phyloP scores from a whole-genome alignment of 768 basidiomycete genomes.

The Pisolithus marmoratus region DNA sequence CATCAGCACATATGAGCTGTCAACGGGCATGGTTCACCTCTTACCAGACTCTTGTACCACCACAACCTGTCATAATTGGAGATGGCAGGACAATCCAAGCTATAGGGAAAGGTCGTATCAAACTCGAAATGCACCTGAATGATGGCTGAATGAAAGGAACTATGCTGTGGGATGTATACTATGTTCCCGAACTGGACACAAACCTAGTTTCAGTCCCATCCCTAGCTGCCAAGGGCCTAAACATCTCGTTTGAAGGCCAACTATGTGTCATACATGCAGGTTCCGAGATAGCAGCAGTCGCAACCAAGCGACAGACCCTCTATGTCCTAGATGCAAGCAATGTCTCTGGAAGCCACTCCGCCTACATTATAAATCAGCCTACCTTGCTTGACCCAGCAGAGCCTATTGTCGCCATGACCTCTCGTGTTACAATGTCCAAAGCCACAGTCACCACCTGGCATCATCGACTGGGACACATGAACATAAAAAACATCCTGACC shows the following conservation, averaged over 20 bases:
- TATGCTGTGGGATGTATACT: slow-evolving; percentile 2
- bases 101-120: neutral
- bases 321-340: neutral
- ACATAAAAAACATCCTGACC: neutral
- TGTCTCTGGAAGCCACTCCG: neutral
- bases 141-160: neutral
- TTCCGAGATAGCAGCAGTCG: neutral
- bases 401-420: neutral
- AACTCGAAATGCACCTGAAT: neutral
- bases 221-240: neutral
- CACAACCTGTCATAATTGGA: neutral
- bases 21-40: neutral
- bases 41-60: neutral
- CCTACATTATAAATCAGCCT: neutral
- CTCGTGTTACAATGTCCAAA: neutral
- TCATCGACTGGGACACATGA: neutral
- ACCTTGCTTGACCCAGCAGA: neutral
- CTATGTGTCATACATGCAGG: neutral
- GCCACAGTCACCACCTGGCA: slow-evolving; percentile 1
- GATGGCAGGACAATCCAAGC: slow-evolving; percentile 1
- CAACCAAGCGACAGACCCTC: neutral
- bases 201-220: slow-evolving; percentile 15
- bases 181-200: slow-evolving; percentile 15
- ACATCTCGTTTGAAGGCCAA: neutral
- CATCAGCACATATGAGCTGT: slow-evolving; percentile 1